Evolutionary conservation across 495 filamentous ascomycete species (phyloP), one percentile per base, ranked within the genome.

Genomic region (Tuber magnatum): DNA sequence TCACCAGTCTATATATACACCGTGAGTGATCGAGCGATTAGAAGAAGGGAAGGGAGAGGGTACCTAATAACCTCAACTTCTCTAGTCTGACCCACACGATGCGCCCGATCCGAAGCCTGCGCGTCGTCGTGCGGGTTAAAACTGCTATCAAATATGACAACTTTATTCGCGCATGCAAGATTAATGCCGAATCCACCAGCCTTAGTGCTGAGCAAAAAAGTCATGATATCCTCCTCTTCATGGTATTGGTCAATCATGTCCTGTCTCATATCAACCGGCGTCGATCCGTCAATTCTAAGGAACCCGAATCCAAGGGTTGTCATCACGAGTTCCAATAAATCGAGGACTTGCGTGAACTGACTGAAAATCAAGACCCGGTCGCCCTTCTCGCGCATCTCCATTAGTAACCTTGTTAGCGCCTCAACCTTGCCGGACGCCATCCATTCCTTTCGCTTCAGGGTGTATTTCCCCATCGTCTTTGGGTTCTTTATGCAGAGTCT

Each of bases 111-210:
- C 84, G 97, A 94, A 0, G 95, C 95, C 83, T 99, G 95, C 1
- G 95, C 88, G 81, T 99, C 95, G 74, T 97, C 94, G 83, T 99
- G 95, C 0, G 95, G 95, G 80, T 99, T 99, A 84, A 98, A 97
- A 42, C 88, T 91, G 71, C 91, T 92, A 83, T 99, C 95, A 81
- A 98, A 97, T 81, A 99, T 94, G 83, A 99, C 89, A 76, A 99
- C 94, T 86, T 97, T 97, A 85, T 98, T 98, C 4, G 95, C 96
- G 65, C 90, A 92, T 20, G 93, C 93, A 44, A 99, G 83, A 84
- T 99, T 99, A 84, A 99, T 97, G 24, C 95, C 95, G 4, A 94
- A 93, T 48, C 95, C 95, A 32, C 95, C 95, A 14, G 95, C 93
- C 75, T 92, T 94, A 10, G 95, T 99, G 1, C 92, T 94, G 1